Evolutionary conservation across 108 stramenopile species (phyloP).

Genomic region (Epipyxis sp.): DNA sequence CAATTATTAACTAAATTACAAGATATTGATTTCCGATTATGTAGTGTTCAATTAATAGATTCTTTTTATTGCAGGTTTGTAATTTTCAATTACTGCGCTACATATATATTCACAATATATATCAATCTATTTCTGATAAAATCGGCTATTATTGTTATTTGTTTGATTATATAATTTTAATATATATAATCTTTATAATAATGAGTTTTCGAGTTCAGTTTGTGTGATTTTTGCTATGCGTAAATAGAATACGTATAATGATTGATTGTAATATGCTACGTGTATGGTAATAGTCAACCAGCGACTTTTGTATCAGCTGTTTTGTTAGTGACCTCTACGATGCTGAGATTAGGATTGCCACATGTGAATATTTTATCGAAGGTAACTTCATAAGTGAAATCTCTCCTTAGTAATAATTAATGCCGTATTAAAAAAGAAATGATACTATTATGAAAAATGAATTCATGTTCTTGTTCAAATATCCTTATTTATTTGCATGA

Average conservation of each 20-base stretch:
- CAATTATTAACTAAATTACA: constrained; percentile 64
- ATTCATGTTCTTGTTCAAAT: too few relatives aligned
- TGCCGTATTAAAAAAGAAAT: background rate
- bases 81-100: background rate
- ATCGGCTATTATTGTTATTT: background rate
- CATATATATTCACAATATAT: background rate
- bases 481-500: too few relatives aligned
- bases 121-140: background rate
- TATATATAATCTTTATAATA: too few relatives aligned
- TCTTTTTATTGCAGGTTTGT: constrained; percentile 74
- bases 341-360: constrained; percentile 90
- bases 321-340: constrained; percentile 79
- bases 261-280: too few relatives aligned
- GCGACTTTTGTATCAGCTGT: constrained; percentile 80
- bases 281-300: constrained; percentile 36
- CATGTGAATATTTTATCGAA: constrained; percentile 91
- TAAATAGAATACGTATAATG: too few relatives aligned
- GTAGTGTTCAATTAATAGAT: constrained; percentile 90
- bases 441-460: too few relatives aligned
- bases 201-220: too few relatives aligned
- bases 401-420: background rate
- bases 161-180: too few relatives aligned
- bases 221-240: background rate
- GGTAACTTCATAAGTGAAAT: constrained; percentile 31
- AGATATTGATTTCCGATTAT: constrained; percentile 75